Evolutionary conservation across 306 rosid genomes (phyloP).

Genomic region (Purshia tridentata): DNA sequence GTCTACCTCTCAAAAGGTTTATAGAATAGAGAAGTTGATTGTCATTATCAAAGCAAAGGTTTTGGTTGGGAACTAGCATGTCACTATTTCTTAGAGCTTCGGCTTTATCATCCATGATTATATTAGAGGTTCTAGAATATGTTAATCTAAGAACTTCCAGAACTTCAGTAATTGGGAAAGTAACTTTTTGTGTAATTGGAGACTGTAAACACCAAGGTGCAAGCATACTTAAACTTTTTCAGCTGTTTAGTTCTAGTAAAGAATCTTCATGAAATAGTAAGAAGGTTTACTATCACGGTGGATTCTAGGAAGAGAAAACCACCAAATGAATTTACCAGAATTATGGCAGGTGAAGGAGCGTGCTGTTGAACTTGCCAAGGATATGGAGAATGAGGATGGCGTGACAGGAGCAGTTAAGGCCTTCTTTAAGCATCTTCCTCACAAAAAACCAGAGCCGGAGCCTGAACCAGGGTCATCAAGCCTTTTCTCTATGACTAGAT

Average conservation of each 20-base stretch:
- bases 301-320: conserved; percentile 3
- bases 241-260: not conserved
- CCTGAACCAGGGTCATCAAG: conserved; percentile 46
- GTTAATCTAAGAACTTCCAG: not conserved
- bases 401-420: conserved; percentile 96
- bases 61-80: not conserved
- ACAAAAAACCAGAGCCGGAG: conserved; percentile 44
- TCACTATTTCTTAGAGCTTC: not conserved
- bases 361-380: conserved; percentile 79
- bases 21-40: no score
- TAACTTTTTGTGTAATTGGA: no score
- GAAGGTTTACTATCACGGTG: conserved; percentile 15
- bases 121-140: not conserved
- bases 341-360: conserved; percentile 70
- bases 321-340: conserved; percentile 7
- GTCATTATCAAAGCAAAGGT: not conserved
- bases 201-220: not conserved
- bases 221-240: not conserved
- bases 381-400: conserved; percentile 94
- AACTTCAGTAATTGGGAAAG: not conserved
- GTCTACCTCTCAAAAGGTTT: no score
- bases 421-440: conserved; percentile 88
- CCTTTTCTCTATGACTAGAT: conserved; percentile 57
- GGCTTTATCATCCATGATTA: not conserved
- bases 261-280: conserved; percentile 8